A percentile compares a stretch with the other conserved stretches of the same genome.
phyloP scores from a whole-genome alignment of 768 basidiomycete species.

The Pleurotus tuoliensis region DNA sequence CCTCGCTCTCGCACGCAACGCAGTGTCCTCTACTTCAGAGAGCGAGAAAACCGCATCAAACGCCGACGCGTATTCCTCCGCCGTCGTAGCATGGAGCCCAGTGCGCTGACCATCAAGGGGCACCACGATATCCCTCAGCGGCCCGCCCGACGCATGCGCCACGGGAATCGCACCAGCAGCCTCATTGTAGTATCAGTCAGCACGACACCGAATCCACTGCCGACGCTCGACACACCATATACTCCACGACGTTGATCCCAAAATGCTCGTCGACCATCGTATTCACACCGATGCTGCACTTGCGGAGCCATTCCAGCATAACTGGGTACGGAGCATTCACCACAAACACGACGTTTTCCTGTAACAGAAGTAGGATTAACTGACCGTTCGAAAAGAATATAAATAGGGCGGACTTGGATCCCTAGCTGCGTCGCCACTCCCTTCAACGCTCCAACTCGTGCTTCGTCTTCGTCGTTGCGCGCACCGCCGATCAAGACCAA shows the following conservation, averaged over 20 bases:
- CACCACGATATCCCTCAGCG: slow-evolving; percentile 86
- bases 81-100: slow-evolving; percentile 73
- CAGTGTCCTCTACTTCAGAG: slow-evolving; percentile 46
- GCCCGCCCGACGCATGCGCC: slow-evolving; percentile 90
- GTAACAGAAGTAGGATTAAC: not conserved
- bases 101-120: slow-evolving; percentile 70
- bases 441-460: slow-evolving; percentile 60
- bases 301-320: slow-evolving; percentile 67
- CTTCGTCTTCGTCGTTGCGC: slow-evolving; percentile 72
- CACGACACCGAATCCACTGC: not conserved
- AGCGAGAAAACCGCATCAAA: slow-evolving; percentile 64
- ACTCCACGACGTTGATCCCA: slow-evolving; percentile 96
- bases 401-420: slow-evolving; percentile 48
- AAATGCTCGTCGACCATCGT: slow-evolving; percentile 99
- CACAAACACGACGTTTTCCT: slow-evolving; percentile 74
- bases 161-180: slow-evolving; percentile 93
- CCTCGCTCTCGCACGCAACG: slow-evolving; percentile 66
- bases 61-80: slow-evolving; percentile 61
- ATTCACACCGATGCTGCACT: slow-evolving; percentile 80
- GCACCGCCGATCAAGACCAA: slow-evolving; percentile 83
- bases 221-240: slow-evolving; percentile 62
- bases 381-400: not conserved
- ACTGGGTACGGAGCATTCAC: slow-evolving; percentile 79
- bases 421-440: slow-evolving; percentile 56
- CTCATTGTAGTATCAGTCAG: slow-evolving; percentile 33